Conservation (phyloP, 495 filamentous ascomycete species). For the Penicillium coffeae region DNA sequence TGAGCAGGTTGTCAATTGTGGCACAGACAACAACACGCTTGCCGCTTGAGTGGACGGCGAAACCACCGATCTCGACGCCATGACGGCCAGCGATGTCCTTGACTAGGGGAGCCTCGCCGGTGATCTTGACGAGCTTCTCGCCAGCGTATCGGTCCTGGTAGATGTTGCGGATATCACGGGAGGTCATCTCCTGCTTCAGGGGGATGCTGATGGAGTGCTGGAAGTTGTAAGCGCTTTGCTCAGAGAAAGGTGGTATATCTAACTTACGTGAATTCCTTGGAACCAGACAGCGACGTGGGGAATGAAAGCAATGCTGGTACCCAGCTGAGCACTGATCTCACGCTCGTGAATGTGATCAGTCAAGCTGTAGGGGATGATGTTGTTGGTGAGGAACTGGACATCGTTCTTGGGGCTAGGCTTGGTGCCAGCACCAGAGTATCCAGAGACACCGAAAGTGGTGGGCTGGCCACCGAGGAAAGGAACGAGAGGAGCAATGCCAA, state of each 20-base stretch:
- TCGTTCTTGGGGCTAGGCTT: constrained; percentile 97
- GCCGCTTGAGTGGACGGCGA: constrained; percentile 82
- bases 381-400: constrained; percentile 78
- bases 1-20: constrained; percentile 96
- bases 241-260: constrained; percentile 5
- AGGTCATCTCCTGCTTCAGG: constrained; percentile 75
- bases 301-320: constrained; percentile 75
- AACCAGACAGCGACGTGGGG: constrained; percentile 98
- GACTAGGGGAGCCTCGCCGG: constrained; percentile 82
- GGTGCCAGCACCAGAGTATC: constrained; percentile 94
- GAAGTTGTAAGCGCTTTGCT: neutral
- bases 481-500: constrained; percentile 82
- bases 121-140: constrained; percentile 88
- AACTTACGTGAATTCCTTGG: constrained; percentile 79
- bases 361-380: constrained; percentile 88
- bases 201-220: constrained; percentile 87
- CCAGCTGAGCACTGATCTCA: constrained; percentile 80
- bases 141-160: constrained; percentile 96
- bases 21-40: constrained; percentile 91
- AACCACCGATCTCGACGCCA: constrained; percentile 91
- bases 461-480: constrained; percentile 75
- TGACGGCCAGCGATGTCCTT: constrained; percentile 88
- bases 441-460: constrained; percentile 87
- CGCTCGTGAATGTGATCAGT: constrained; percentile 96
- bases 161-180: constrained; percentile 86